Evolutionary conservation across 164 flowering plant genomes (phyloP), one percentile per base, ranked within the genome.

Genomic region (Euptelea pleiosperma): DNA sequence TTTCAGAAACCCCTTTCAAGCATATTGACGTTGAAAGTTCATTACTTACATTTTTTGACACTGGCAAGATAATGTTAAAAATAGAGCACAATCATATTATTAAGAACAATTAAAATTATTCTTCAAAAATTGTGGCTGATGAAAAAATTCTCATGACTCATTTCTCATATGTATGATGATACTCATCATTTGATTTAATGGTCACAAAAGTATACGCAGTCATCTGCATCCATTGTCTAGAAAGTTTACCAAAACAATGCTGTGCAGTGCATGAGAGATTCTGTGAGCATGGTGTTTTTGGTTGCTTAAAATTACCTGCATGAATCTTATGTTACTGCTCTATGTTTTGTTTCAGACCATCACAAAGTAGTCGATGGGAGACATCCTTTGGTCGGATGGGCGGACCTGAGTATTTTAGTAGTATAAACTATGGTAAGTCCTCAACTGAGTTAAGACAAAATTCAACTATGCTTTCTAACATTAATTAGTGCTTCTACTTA

Each of bases 361-460:
- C 66, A 56, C 61, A 49, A 53, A 72, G 74, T 70, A 79, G 85
- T 66, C 78, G 83, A 58, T 93, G 98, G 96, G 97, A 93, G 31
- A 60, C 90, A 39, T 80, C 94, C 48, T 58, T 84, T 46, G 78
- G 90, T 63, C 84, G 79, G 25, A 65, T 82, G 63, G 70, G 81
- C 39, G 96, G 81, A 58, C 60, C 82, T 49, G 91, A 86, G 46
- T 82, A 85, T 67, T 68, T 81, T 69, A 84, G 71, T 62, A 74
- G 71, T 62, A 60, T 75, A 22, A 67, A 73, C 51, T 80, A 78
- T 68, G 85, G 98, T 87, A 76, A 71, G 80, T 64, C 43, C 33
- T 22, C 37, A 43, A 11, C 37, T 52, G 44, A 36, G 9, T 29
- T 35, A 21, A 41, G 24, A 14, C 29, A 35, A 33, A 48, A 24